These are phyloP conservation scores for Mucor velutinosus DNA, from an alignment of 371 early-diverging fungal species.

Conservation along the genomic window DNA sequence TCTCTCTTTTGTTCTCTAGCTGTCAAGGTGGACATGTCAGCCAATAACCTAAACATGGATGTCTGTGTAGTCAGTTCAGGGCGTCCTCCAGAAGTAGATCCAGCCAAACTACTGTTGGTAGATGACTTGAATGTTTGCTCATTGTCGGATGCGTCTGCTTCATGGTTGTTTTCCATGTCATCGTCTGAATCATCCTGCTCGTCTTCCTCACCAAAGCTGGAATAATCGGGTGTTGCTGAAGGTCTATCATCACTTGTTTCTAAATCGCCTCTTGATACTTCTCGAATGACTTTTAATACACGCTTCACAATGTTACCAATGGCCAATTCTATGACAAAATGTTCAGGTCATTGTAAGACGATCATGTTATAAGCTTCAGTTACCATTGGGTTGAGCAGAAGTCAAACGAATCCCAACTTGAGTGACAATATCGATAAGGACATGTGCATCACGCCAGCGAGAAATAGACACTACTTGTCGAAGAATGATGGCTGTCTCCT, in stretches of 20 bases:
- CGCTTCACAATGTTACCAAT: conserved; percentile 87
- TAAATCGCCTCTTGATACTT: conserved; percentile 59
- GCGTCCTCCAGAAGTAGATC: conserved; percentile 47
- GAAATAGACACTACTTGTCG: conserved; percentile 77
- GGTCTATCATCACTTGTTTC: conserved; percentile 24
- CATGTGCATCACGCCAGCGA: conserved; percentile 71
- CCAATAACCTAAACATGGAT: conserved; percentile 67
- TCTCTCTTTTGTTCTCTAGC: conserved; percentile 33
- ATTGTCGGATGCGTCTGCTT: neutral
- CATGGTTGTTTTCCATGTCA: neutral
- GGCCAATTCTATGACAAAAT: conserved; percentile 67
- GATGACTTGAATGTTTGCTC: neutral
- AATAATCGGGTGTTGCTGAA: conserved; percentile 7
- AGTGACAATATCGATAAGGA: conserved; percentile 64
- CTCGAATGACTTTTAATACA: conserved; percentile 83
- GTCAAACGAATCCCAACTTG: conserved; percentile 70
- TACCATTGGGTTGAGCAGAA: conserved; percentile 85
- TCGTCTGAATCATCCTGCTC: neutral
- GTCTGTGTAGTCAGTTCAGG: conserved; percentile 40
- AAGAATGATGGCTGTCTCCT: conserved; percentile 81
- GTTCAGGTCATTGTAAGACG: neutral
- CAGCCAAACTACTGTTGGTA: conserved; percentile 6
- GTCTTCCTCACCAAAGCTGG: conserved; percentile 1
- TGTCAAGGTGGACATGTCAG: conserved; percentile 41
- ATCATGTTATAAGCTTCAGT: neutral